A percentile compares a stretch with the other conserved stretches of the same genome.
Conservation (phyloP, 768 basidiomycete genomes). For the Tulasnella sp. region DNA sequence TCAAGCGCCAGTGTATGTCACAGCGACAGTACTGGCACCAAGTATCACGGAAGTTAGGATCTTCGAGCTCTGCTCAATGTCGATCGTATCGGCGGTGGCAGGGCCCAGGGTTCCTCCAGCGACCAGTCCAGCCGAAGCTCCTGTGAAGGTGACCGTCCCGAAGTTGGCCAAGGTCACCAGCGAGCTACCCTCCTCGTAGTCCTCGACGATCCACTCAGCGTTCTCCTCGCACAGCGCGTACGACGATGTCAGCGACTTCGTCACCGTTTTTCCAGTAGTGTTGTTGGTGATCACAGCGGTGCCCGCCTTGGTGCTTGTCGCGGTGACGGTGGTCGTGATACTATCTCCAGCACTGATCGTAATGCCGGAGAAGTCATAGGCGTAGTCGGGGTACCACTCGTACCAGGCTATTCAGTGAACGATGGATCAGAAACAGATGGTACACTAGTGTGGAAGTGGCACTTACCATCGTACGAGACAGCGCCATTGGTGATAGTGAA, state of each 20-base stretch:
- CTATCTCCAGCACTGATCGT: conserved; percentile 25
- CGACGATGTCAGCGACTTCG: conserved; percentile 27
- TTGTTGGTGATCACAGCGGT: conserved; percentile 26
- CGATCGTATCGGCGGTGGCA: conserved; percentile 29
- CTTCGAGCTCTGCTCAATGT: conserved; percentile 29
- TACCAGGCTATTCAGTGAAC: conserved; percentile 1
- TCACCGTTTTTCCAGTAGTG: conserved; percentile 25
- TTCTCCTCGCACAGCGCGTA: conserved; percentile 29
- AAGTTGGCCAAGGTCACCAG: conserved; percentile 34
- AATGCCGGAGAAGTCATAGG: conserved; percentile 29
- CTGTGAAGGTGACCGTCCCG: conserved; percentile 31
- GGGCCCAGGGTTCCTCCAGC: conserved; percentile 23
- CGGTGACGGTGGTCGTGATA: conserved; percentile 27
- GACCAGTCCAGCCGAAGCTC: conserved; percentile 25
- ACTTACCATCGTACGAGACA: conserved; percentile 27
- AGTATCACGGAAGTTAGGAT: conserved; percentile 27
- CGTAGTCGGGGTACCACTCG: conserved; percentile 24
- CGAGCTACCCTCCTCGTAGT: conserved; percentile 4
- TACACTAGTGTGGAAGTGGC: too few relatives aligned
- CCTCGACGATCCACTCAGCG: conserved; percentile 27
- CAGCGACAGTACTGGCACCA: conserved; percentile 22
- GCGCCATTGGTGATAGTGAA: conserved; percentile 26
- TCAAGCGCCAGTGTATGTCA: conserved; percentile 19
- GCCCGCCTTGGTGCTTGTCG: conserved; percentile 23
- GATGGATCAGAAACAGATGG: conserved; percentile 11